phyloP scores from a whole-genome alignment of 345 rosid species.

The Corymbia maculata region DNA sequence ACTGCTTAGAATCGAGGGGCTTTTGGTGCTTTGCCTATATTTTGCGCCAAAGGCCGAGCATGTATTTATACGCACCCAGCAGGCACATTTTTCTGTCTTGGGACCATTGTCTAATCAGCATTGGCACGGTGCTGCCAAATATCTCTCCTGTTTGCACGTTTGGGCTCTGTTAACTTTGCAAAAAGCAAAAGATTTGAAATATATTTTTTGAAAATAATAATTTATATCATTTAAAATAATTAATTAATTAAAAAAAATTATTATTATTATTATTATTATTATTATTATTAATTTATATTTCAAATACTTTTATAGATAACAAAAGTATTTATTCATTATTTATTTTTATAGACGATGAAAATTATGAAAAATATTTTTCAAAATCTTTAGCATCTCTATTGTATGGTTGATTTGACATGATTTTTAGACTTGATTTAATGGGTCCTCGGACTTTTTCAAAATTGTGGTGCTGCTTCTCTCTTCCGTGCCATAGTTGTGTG shows the following conservation, averaged over 20 bases:
- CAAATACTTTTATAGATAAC: background rate
- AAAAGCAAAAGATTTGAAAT: background rate
- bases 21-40: background rate
- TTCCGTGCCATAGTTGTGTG: background rate
- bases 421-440: background rate
- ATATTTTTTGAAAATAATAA: background rate
- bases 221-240: background rate
- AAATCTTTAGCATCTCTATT: background rate
- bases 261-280: too few relatives aligned
- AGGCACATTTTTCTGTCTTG: background rate
- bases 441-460: too few relatives aligned
- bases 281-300: background rate
- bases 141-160: background rate
- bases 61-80: background rate
- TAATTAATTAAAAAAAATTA: background rate
- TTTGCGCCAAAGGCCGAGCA: background rate
- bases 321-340: background rate
- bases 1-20: background rate
- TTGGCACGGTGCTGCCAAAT: background rate
- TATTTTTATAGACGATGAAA: rapidly evolving
- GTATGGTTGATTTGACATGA: background rate
- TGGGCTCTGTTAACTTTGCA: background rate
- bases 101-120: background rate
- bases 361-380: background rate
- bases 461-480: background rate